Evolutionary conservation across 2,329 filamentous ascomycete genomes (phyloP).

Genomic region (Aspergillus phoenicis): DNA sequence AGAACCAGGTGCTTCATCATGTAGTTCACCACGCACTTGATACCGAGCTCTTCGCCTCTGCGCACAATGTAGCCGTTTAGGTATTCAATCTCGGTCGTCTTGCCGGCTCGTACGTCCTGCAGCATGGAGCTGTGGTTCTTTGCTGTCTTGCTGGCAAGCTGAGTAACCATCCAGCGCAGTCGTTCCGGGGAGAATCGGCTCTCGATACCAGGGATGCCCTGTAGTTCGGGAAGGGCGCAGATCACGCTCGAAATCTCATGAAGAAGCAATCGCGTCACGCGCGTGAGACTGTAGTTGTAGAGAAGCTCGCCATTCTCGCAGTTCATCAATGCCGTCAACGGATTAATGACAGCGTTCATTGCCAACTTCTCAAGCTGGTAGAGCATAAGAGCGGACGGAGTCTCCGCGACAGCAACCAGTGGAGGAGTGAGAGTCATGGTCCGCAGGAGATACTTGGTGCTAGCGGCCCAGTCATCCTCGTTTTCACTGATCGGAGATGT

Average conservation of each 20-base stretch:
- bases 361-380: conserved; percentile 79
- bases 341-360: conserved; percentile 75
- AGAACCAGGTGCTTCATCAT: conserved; percentile 73
- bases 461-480: conserved; percentile 37
- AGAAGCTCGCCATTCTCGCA: conserved; percentile 72
- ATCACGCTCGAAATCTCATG: conserved; percentile 75
- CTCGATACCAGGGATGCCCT: conserved; percentile 60
- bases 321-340: conserved; percentile 78
- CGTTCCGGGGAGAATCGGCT: conserved; percentile 63
- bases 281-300: conserved; percentile 65
- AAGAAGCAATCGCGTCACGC: conserved; percentile 70
- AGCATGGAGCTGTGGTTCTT: conserved; percentile 69
- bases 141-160: conserved; percentile 57
- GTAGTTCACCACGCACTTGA: conserved; percentile 73
- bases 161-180: conserved; percentile 61
- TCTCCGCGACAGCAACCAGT: conserved; percentile 62
- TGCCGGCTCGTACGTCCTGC: conserved; percentile 63
- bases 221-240: conserved; percentile 71
- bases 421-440: conserved; percentile 64
- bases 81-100: conserved; percentile 75
- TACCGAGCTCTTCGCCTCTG: conserved; percentile 70
- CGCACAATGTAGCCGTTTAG: conserved; percentile 85
- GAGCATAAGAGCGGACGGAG: conserved; percentile 64
- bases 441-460: conserved; percentile 63
- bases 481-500: conserved; percentile 20